A percentile compares a stretch with the other conserved stretches of the same genome.
These are phyloP conservation scores for Leccinum olivaceopallidum DNA, from an alignment of 768 basidiomycete genomes.

Conservation along the genomic window DNA sequence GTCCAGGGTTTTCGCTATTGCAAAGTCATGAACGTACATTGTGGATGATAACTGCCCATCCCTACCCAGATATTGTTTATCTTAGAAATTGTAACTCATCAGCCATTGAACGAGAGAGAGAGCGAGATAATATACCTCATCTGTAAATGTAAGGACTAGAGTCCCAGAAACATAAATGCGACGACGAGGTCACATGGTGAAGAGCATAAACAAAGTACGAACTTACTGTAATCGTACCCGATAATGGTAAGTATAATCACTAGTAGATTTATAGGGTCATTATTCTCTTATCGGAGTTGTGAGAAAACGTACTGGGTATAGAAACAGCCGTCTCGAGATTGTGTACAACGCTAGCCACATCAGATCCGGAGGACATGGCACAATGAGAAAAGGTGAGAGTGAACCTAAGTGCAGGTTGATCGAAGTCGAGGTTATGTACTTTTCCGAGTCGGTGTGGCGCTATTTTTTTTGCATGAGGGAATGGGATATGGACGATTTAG, in stretches of 20 bases:
- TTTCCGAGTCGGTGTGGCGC: neutral
- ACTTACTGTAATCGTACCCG: slow-evolving; percentile 20
- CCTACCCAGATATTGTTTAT: slow-evolving; percentile 6
- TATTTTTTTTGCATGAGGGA: neutral
- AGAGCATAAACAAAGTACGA: neutral
- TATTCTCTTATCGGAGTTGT: neutral
- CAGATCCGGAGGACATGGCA: slow-evolving; percentile 1
- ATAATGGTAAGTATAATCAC: slow-evolving; percentile 8
- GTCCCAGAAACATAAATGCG: neutral
- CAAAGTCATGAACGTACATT: neutral
- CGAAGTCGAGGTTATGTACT: neutral
- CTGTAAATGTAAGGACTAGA: slow-evolving; percentile 17
- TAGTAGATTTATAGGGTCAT: neutral
- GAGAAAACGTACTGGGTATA: neutral
- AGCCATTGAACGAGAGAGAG: neutral
- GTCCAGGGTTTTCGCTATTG: slow-evolving; percentile 1
- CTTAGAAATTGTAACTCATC: neutral
- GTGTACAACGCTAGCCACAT: neutral
- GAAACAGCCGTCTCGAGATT: neutral
- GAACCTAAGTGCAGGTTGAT: neutral
- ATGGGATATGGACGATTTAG: neutral
- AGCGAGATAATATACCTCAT: slow-evolving; percentile 6
- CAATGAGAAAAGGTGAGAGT: neutral
- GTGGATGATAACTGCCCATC: neutral
- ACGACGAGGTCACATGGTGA: neutral